Evolutionary conservation across 2,329 filamentous ascomycete genomes (phyloP), one percentile per base, ranked within the genome.

Genomic region (Boeremia exigua): DNA sequence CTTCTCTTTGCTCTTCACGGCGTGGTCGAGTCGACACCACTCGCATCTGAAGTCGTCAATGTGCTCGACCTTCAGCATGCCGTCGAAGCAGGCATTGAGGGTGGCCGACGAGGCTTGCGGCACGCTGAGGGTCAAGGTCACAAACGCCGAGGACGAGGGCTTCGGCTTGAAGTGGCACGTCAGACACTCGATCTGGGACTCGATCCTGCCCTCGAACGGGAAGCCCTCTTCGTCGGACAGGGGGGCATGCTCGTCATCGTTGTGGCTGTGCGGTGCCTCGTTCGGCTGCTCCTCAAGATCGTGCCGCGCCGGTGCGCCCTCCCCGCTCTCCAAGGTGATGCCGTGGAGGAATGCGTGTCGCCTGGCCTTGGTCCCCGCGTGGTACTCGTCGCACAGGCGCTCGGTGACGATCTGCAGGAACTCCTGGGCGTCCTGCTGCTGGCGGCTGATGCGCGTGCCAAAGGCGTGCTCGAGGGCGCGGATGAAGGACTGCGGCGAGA

Each of bases 41-140:
- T 97, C 95, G 78, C 95, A 99, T 65, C 91, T 93, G 81, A 96
- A 99, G 73, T 96, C 95, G 60, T 98, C 94, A 62, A 99, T 97
- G 72, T 92, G 89, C 75, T 99, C 95, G 0, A 91, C 92, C 77
- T 96, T 96, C 64, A 99, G 88, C 76, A 97, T 88, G 36, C 90
- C 90, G 68, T 99, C 95, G 67, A 99, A 95, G 75, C 95, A 99
- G 8, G 87, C 83, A 70, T 89, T 92, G 14, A 99, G 82, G 0
- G 91, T 89, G 0, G 93, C 93, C 2, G 91, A 89, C 46, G 75
- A 75, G 42, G 88, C 85, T 72, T 95, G 91, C 0, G 95, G 95
- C 3, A 99, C 95, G 67, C 92, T 92, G 48, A 99, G 80, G 1
- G 94, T 98, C 61, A 99, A 79, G 17, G 93, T 96, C 74, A 96